Percentiles rank a stretch among this genome's conserved stretches.
These are phyloP conservation scores for Xylaria sp. DNA, from an alignment of 2,329 filamentous ascomycete species.

Conservation along the genomic window DNA sequence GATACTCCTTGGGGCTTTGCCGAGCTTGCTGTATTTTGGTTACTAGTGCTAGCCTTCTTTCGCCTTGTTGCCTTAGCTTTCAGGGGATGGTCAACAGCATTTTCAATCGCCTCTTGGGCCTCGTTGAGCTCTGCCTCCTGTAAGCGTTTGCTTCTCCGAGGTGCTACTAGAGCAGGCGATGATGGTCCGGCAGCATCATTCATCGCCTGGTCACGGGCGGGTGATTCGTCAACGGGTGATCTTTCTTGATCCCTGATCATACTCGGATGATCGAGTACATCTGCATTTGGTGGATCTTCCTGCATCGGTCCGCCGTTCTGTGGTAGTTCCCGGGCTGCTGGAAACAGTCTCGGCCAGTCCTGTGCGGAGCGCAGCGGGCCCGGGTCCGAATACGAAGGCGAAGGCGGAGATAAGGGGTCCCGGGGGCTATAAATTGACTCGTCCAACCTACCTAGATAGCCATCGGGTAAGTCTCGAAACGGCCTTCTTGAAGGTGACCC, in stretches of 20 bases:
- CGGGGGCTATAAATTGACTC: no score
- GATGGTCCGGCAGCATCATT: not conserved
- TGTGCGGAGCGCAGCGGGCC: not conserved
- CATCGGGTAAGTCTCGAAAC: no score
- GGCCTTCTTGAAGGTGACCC: no score
- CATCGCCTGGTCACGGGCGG: not conserved
- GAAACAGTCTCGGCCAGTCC: not conserved
- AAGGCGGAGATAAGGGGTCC: no score
- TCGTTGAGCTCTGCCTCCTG: not conserved
- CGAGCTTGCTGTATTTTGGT: not conserved
- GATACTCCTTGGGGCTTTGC: constrained; percentile 1
- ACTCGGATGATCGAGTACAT: not conserved
- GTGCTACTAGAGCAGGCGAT: not conserved
- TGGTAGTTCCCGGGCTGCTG: not conserved
- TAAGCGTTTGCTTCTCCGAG: constrained; percentile 20
- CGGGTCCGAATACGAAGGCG: not conserved
- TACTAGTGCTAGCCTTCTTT: not conserved
- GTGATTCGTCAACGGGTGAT: no score
- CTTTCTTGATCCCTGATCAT: no score
- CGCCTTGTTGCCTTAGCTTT: not conserved
- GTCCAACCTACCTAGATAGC: no score
- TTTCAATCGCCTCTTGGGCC: not conserved
- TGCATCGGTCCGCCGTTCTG: not conserved
- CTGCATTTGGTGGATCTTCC: not conserved
- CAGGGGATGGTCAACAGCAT: not conserved